phyloP scores from a whole-genome alignment of 208 protist genomes.

The Borovskyia barvae region DNA sequence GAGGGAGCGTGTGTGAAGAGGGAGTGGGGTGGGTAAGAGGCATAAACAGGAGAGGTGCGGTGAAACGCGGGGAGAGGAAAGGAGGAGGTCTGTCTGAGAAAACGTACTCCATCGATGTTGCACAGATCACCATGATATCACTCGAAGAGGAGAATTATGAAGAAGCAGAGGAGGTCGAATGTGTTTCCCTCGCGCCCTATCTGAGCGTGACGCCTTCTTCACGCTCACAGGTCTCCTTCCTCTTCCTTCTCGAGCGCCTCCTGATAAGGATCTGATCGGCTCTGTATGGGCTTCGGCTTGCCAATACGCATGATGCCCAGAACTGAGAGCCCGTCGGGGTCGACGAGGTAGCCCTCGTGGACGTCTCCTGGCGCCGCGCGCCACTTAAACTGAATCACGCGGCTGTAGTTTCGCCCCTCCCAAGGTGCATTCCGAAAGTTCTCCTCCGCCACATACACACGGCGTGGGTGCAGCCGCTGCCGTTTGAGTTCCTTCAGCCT shows the following conservation, averaged over 20 bases:
- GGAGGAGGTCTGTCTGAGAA: too few relatives aligned
- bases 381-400: slow-evolving; percentile 50
- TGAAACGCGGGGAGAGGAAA: too few relatives aligned
- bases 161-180: too few relatives aligned
- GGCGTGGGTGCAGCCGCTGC: slow-evolving; percentile 39
- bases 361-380: slow-evolving; percentile 10
- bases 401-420: slow-evolving; percentile 54
- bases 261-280: slow-evolving; percentile 14
- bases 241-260: slow-evolving; percentile 17
- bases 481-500: slow-evolving; percentile 28
- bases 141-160: too few relatives aligned
- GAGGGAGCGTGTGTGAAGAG: too few relatives aligned
- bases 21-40: too few relatives aligned
- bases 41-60: too few relatives aligned
- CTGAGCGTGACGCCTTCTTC: too few relatives aligned
- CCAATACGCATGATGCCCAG: slow-evolving; percentile 40
- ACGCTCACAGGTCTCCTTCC: slow-evolving; percentile 28
- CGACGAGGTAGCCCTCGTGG: slow-evolving; percentile 33
- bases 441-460: slow-evolving; percentile 70
- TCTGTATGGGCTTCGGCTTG: slow-evolving; percentile 20
- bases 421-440: slow-evolving; percentile 56
- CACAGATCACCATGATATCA: too few relatives aligned
- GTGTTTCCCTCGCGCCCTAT: too few relatives aligned
- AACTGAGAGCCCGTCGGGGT: slow-evolving; percentile 27
- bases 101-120: too few relatives aligned